phyloP scores from a whole-genome alignment of 164 flowering plant species.

The Kingdonia uniflora region DNA sequence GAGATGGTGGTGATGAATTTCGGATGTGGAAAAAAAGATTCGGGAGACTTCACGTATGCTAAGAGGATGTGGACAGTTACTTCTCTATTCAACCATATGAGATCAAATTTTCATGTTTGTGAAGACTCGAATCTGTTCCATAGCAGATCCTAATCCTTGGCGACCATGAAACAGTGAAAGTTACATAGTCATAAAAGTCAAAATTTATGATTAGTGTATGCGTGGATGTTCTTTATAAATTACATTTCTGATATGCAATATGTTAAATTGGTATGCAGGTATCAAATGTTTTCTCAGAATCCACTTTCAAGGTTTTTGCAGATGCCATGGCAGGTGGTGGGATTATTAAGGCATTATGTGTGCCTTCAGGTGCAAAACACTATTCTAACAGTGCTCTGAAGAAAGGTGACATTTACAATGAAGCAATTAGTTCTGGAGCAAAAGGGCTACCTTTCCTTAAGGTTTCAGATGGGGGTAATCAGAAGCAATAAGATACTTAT shows the following conservation, averaged over 20 bases:
- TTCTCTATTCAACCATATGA: too few species aligned
- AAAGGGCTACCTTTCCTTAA: slow-evolving; percentile 92
- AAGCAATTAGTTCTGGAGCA: slow-evolving; percentile 87
- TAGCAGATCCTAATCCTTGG: too few species aligned
- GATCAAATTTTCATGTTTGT: too few species aligned
- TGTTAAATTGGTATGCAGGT: slow-evolving; percentile 44
- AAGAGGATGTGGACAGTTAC: too few species aligned
- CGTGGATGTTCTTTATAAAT: too few species aligned
- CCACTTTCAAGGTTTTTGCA: slow-evolving; percentile 74
- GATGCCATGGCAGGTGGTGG: slow-evolving; percentile 68
- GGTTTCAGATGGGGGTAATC: slow-evolving; percentile 62
- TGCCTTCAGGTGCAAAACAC: slow-evolving; percentile 62
- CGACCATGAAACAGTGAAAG: too few species aligned
- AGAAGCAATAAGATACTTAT: background rate
- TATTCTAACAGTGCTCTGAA: slow-evolving; percentile 85
- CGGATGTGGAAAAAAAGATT: too few species aligned
- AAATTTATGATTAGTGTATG: too few species aligned
- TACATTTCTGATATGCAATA: background rate
- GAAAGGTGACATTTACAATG: slow-evolving; percentile 77
- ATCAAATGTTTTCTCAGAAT: slow-evolving; percentile 47
- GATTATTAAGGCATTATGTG: slow-evolving; percentile 61
- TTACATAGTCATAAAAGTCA: too few species aligned
- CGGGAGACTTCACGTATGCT: too few species aligned
- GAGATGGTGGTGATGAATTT: too few species aligned
- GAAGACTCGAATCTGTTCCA: too few species aligned